Base-by-base conservation (phyloP, 805 yeast genomes). In the Yarrowia keelungensis region DNA sequence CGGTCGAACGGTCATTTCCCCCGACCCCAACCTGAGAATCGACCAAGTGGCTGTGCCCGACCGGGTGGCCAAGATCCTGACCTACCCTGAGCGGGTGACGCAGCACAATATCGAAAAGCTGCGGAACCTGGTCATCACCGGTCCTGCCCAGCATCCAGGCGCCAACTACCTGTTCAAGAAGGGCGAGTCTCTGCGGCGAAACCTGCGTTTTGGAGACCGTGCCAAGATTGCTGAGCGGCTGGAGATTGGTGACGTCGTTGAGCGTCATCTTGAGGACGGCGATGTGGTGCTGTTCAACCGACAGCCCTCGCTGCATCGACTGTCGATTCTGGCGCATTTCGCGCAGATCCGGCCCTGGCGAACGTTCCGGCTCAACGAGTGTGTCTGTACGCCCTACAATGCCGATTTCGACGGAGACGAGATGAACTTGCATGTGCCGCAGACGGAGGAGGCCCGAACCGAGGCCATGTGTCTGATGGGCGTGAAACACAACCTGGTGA, bases 341-440 rank as follows among this genome's bases (percentile, higher is more conserved):
- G 99, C 97, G 58, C 93, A 92, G 76, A 89, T 95, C 74, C 86
- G 97, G 76, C 99, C 99, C 0, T 95, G 98, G 98, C 85, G 99
- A 81, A 95, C 99, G 1, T 91, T 95, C 81, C 84, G 99, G 73
- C 84, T 95, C 73, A 95, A 95, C 77, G 98, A 95, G 79, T 95
- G 99, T 89, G 99, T 95, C 10, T 95, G 99, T 81, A 95, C 99
- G 0, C 99, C 99, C 1, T 95, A 95, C 80, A 96, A 96, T 78
- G 99, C 99, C 47, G 99, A 95, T 85, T 95, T 95, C 77, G 99
- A 95, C 79, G 99, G 99, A 80, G 99, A 95, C 80, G 99, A 95
- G 79, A 95, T 95, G 99, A 95, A 95, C 79, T 83, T 95, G 76
- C 99, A 95, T 77, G 99, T 95, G 56, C 99, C 99, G 1, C 99